A percentile compares a stretch with the other conserved stretches of the same genome.
phyloP scores from a whole-genome alignment of 225 moss, liverwort and hornwort genomes.

The Climacium dendroides region DNA sequence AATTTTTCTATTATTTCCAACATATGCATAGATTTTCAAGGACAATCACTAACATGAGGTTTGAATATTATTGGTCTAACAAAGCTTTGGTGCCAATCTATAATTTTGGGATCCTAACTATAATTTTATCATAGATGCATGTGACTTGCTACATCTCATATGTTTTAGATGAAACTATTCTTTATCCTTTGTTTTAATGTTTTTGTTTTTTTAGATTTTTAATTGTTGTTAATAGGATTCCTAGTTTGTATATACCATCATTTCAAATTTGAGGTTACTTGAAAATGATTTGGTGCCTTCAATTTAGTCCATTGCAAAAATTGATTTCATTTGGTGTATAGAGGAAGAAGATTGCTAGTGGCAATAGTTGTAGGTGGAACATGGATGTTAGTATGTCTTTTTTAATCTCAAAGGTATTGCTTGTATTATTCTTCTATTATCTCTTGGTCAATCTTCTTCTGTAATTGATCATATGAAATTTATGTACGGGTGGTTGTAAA shows the following conservation, averaged over 20 bases:
- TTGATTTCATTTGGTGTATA: not conserved
- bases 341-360: not conserved
- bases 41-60: not conserved
- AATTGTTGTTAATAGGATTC: accelerated
- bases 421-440: not conserved
- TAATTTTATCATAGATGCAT: not conserved
- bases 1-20: not conserved
- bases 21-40: not conserved
- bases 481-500: accelerated
- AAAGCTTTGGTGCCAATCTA: not conserved
- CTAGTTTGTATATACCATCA: not conserved
- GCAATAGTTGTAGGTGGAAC: not conserved
- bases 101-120: not conserved
- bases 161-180: no score
- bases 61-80: not conserved
- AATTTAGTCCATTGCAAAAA: not conserved
- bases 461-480: not conserved
- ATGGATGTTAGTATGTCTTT: not conserved
- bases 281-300: not conserved
- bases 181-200: no score
- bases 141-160: not conserved
- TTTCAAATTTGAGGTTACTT: not conserved
- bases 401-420: not conserved
- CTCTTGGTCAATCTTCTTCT: not conserved
- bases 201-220: not conserved